These are phyloP conservation scores for Oropetium thomaeum DNA, from an alignment of 176 grass and related monocot species.

Conservation along the genomic window DNA sequence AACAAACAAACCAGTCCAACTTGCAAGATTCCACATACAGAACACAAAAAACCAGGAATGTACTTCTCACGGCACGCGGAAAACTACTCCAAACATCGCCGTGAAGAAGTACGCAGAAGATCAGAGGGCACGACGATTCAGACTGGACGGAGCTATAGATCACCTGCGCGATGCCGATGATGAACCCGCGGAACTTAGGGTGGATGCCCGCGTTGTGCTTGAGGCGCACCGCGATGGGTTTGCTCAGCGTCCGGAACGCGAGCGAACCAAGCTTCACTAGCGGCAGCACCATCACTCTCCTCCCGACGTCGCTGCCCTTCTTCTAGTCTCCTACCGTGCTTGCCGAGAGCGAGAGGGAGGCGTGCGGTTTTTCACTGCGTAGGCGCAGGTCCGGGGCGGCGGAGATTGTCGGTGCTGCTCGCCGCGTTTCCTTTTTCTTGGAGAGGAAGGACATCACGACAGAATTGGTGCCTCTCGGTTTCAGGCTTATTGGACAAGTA, in stretches of 20 bases:
- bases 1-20: neutral
- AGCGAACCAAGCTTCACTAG: slow-evolving; percentile 73
- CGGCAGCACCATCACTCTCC: slow-evolving; percentile 63
- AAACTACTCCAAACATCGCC: slow-evolving; percentile 5
- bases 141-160: neutral
- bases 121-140: neutral
- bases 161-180: slow-evolving; percentile 82
- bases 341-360: slow-evolving; percentile 7
- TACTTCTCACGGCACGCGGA: neutral
- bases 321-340: neutral
- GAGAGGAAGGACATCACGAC: slow-evolving; percentile 31
- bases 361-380: neutral
- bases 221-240: slow-evolving; percentile 78
- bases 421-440: slow-evolving; percentile 43
- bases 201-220: slow-evolving; percentile 74
- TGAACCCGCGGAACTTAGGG: slow-evolving; percentile 78
- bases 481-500: slow-evolving; percentile 1
- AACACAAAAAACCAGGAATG: neutral
- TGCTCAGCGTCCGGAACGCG: slow-evolving; percentile 70
- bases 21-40: neutral
- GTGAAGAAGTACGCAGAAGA: neutral
- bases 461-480: neutral
- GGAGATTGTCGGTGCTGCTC: slow-evolving; percentile 32
- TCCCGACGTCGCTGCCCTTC: neutral
- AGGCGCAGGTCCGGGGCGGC: slow-evolving; percentile 21